Evolutionary conservation across 768 basidiomycete genomes (phyloP).

Genomic region (Pholiota molesta): DNA sequence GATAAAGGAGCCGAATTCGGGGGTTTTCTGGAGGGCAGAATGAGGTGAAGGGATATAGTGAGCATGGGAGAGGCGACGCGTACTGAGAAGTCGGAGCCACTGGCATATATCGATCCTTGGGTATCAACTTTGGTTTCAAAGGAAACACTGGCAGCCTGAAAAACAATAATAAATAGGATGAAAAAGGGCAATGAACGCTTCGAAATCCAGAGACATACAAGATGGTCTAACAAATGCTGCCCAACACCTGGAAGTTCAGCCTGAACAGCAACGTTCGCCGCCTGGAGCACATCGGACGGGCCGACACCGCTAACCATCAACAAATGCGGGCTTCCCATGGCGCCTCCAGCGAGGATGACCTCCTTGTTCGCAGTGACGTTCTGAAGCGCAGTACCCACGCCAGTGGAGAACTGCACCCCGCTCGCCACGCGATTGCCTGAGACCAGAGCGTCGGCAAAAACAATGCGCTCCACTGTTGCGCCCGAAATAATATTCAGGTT

Average conservation of each 20-base stretch:
- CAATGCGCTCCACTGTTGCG: conserved; percentile 58
- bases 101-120: conserved; percentile 28
- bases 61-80: background rate
- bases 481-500: conserved; percentile 68
- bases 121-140: conserved; percentile 29
- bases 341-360: conserved; percentile 57
- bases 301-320: conserved; percentile 64
- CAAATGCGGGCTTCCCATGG: conserved; percentile 55
- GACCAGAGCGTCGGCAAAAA: conserved; percentile 52
- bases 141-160: conserved; percentile 25
- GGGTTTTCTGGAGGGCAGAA: conserved; percentile 26
- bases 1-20: conserved; percentile 56
- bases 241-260: conserved; percentile 62
- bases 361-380: conserved; percentile 62
- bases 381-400: conserved; percentile 29
- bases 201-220: conserved; percentile 26
- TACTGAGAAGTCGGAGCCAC: conserved; percentile 32
- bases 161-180: background rate
- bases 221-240: conserved; percentile 57
- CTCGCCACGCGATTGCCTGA: conserved; percentile 34
- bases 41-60: background rate
- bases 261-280: conserved; percentile 46
- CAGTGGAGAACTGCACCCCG: conserved; percentile 45
- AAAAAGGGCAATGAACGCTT: background rate
- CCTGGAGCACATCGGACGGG: conserved; percentile 50